Conservation (phyloP, 345 rosid genomes). For the Euphorbia pulcherrima region DNA sequence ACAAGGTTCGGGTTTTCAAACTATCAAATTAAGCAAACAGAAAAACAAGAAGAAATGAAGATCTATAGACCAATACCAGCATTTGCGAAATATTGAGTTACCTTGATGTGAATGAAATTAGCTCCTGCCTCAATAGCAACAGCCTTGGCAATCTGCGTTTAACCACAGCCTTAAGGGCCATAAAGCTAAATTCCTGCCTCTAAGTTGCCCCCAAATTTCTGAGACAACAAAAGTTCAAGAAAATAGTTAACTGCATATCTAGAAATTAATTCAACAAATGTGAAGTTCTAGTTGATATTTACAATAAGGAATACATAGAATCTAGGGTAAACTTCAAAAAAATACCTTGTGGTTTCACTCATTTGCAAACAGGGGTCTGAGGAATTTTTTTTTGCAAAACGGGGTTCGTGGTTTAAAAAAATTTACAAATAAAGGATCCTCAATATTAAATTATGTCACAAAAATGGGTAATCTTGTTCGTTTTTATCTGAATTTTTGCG, state of each 20-base stretch:
- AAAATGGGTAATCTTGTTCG: no score
- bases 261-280: not conserved
- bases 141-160: conserved; percentile 95
- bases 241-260: not conserved
- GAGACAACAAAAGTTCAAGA: conserved; percentile 6
- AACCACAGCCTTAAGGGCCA: conserved; percentile 98
- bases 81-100: conserved; percentile 9
- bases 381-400: no score
- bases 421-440: no score
- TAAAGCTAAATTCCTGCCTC: conserved; percentile 92
- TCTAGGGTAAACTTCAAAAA: not conserved
- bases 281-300: not conserved
- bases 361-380: no score
- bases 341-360: no score
- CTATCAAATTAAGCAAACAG: not conserved
- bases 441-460: no score
- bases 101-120: conserved; percentile 93
- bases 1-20: conserved; percentile 2
- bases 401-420: no score
- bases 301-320: not conserved
- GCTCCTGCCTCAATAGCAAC: conserved; percentile 96
- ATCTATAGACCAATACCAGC: not conserved
- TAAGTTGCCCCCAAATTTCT: conserved; percentile 71
- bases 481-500: no score
- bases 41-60: not conserved